Base-by-base conservation (phyloP, 306 rosid species). In the Vachellia collinsii region DNA sequence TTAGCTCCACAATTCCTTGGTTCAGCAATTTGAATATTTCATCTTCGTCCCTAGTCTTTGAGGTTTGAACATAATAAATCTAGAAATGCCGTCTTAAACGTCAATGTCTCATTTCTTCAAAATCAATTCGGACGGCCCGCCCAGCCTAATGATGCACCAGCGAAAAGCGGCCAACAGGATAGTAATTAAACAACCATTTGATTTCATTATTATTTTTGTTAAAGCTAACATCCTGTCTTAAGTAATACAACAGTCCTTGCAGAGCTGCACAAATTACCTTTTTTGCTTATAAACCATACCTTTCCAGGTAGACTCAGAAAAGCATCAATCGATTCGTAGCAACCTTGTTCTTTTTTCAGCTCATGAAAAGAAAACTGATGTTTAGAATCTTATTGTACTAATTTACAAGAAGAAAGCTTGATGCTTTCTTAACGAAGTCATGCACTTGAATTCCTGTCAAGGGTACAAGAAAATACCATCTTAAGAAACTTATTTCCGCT, bases 311-410 rank as follows among this genome's bases (percentile, higher is more conserved):
- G 74, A 54, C 76, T 53, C 39, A n/a, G 39, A 58, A 39, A 83
- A 69, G 68, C 41, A 74, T 61, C 56, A 78, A 44, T 36, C 23
- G 56, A 54, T 72, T 29, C 34, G 34, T 43, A 23, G 65, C 71
- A 68, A 67, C 37, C 74, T 78, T 78, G 73, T 79, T 20, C 58
- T 48, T 46, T 63, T 43, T n/a, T 20, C 1, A 4, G 51, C 34
- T 37, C 29, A 65, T 38, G 19, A 12, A 47, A 74, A 11, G 38
- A 56, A 37, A 75, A 43, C 12, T 65, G 4, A 39, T 8, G 74
- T 72, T 25, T n/a, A 56, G 77, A 66, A 83, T 83, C 79, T 63
- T 14, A 65, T 51, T 48, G 41, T 67, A 74, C 83, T 22, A 54
- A 54, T 46, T 56, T 42, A 29, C 44, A 74, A 54, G 41, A 38